Percentiles rank a stretch among this genome's conserved stretches.
These are phyloP conservation scores for Amphibolis antarctica DNA, from an alignment of 106 monocot genomes.

Conservation along the genomic window DNA sequence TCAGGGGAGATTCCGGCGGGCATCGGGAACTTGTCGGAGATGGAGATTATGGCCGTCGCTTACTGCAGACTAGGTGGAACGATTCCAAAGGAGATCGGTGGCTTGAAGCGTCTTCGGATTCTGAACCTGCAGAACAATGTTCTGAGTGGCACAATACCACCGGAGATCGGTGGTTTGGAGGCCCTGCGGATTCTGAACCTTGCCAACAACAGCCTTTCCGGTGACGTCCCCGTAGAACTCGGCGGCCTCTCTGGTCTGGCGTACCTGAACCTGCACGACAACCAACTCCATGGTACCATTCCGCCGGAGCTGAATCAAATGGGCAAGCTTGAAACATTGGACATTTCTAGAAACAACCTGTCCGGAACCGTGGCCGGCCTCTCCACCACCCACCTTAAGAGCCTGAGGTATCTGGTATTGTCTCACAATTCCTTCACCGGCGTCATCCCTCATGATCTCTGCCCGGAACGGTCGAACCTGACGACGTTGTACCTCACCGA, in stretches of 20 bases:
- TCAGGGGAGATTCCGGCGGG: slow-evolving; percentile 47
- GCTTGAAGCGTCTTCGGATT: slow-evolving; percentile 30
- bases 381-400: slow-evolving; percentile 36
- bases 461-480: slow-evolving; percentile 32
- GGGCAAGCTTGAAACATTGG: slow-evolving; percentile 36
- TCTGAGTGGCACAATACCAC: slow-evolving; percentile 32
- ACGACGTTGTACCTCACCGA: slow-evolving; percentile 41
- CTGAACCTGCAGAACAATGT: slow-evolving; percentile 37
- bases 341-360: slow-evolving; percentile 57
- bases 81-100: slow-evolving; percentile 39
- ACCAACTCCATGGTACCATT: slow-evolving; percentile 44
- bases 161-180: slow-evolving; percentile 22
- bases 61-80: slow-evolving; percentile 45
- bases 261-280: slow-evolving; percentile 56
- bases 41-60: slow-evolving; percentile 53
- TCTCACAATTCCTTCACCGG: slow-evolving; percentile 58
- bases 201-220: slow-evolving; percentile 54
- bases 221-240: slow-evolving; percentile 42
- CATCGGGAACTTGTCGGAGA: slow-evolving; percentile 31
- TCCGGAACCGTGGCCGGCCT: slow-evolving; percentile 32
- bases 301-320: slow-evolving; percentile 56
- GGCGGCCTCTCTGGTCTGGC: slow-evolving; percentile 31
- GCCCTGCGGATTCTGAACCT: slow-evolving; percentile 53
- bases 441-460: slow-evolving; percentile 37
- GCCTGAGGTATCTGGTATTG: slow-evolving; percentile 50